Evolutionary conservation across 345 rosid genomes (phyloP).

Genomic region (Geranium rotundifolium): DNA sequence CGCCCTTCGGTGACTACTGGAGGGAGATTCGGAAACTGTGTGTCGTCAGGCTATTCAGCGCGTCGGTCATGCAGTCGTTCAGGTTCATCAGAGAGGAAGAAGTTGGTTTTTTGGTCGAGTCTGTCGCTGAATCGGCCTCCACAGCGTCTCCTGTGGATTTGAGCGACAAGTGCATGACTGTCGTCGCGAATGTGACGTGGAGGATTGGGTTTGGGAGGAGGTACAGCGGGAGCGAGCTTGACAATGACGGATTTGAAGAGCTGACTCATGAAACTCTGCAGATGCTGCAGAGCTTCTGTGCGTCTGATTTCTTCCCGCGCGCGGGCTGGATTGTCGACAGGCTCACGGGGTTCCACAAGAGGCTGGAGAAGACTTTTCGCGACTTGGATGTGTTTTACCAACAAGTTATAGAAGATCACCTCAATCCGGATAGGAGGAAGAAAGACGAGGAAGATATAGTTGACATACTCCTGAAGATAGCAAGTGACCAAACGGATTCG

Average conservation of each 20-base stretch:
- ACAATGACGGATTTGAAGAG: slow-evolving; percentile 13
- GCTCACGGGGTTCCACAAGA: slow-evolving; percentile 19
- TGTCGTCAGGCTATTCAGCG: slow-evolving; percentile 13
- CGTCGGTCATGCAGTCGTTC: slow-evolving; percentile 12
- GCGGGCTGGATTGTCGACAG: slow-evolving; percentile 28
- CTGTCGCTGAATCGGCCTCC: background rate
- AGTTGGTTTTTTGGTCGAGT: slow-evolving; percentile 12
- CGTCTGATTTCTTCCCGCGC: no score
- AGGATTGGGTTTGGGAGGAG: slow-evolving; percentile 12
- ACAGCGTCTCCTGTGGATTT: slow-evolving; percentile 7
- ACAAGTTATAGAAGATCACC: slow-evolving; percentile 26
- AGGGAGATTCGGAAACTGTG: slow-evolving; percentile 16
- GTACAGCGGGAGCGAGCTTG: slow-evolving; percentile 9
- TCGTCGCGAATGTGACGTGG: slow-evolving; percentile 8
- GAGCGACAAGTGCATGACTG: slow-evolving; percentile 1
- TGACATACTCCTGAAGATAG: slow-evolving; percentile 29
- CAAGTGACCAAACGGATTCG: slow-evolving; percentile 16
- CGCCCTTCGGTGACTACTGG: slow-evolving; percentile 24
- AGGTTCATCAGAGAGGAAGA: slow-evolving; percentile 18
- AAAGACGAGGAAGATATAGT: slow-evolving; percentile 27
- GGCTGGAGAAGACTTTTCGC: slow-evolving; percentile 21
- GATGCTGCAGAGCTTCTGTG: slow-evolving; percentile 18
- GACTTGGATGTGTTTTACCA: slow-evolving; percentile 27
- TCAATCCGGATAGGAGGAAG: slow-evolving; percentile 12
- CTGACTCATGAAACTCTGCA: slow-evolving; percentile 15